Evolutionary conservation across 495 filamentous ascomycete genomes (phyloP).

Genomic region (Trichoderma virens): DNA sequence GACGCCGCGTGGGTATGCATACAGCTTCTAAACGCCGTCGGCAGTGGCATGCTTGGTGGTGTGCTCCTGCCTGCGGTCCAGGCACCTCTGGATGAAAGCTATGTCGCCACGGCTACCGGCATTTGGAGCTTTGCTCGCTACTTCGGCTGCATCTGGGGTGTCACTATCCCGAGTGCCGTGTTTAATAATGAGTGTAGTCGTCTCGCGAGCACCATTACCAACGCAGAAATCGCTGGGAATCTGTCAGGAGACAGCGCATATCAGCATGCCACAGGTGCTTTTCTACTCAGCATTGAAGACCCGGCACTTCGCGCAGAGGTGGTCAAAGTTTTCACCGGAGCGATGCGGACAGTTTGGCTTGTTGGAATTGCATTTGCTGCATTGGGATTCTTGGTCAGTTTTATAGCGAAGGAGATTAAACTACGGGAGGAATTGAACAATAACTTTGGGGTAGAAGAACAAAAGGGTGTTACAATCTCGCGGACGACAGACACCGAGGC

Average conservation of each 20-base stretch:
- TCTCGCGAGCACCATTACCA: constrained; percentile 18
- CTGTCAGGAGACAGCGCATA: constrained; percentile 23
- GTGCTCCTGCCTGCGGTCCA: constrained; percentile 33
- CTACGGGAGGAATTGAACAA: constrained; percentile 23
- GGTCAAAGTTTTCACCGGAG: constrained; percentile 17
- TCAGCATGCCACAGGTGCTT: constrained; percentile 20
- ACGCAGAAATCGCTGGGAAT: constrained; percentile 16
- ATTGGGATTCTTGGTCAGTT: constrained; percentile 19
- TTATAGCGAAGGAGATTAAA: constrained; percentile 22
- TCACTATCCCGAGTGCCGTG: constrained; percentile 39
- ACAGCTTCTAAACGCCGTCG: constrained; percentile 22
- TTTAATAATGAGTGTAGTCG: constrained; percentile 37
- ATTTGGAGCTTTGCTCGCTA: constrained; percentile 40
- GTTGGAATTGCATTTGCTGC: constrained; percentile 23
- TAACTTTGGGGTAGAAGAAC: constrained; percentile 23
- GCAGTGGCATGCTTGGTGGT: constrained; percentile 24
- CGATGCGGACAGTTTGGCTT: constrained; percentile 22
- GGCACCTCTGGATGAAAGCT: constrained; percentile 26
- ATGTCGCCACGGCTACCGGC: constrained; percentile 33
- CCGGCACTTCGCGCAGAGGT: constrained; percentile 18
- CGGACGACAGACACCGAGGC: not conserved
- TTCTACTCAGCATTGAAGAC: constrained; percentile 19
- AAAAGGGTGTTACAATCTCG: not conserved
- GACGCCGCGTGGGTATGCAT: constrained; percentile 25
- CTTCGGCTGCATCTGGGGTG: constrained; percentile 44